These are phyloP conservation scores for Spizellomyces sp. DNA, from an alignment of 192 early-diverging fungal species.

Conservation along the genomic window DNA sequence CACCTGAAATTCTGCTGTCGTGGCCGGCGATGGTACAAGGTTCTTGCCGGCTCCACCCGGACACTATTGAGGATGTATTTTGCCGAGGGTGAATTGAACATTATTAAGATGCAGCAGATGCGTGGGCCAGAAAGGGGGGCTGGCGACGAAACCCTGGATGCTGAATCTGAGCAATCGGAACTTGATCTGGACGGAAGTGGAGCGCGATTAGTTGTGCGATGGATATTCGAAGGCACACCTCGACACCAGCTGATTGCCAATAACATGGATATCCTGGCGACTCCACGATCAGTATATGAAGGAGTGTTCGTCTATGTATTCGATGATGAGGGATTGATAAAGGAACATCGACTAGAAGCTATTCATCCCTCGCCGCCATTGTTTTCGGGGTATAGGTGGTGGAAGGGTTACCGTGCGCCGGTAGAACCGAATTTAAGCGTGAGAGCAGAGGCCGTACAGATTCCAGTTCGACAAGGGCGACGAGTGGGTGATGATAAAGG, in stretches of 20 bases:
- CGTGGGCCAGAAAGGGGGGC: background rate
- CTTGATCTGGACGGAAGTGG: constrained; percentile 8
- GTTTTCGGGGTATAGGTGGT: constrained; percentile 27
- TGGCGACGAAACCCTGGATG: background rate
- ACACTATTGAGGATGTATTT: constrained; percentile 6
- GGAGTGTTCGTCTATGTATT: constrained; percentile 47
- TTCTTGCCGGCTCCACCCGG: constrained; percentile 5
- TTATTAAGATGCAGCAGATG: constrained; percentile 15
- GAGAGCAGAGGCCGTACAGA: background rate
- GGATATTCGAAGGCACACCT: constrained; percentile 50
- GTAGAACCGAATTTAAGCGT: background rate
- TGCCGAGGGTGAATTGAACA: constrained; percentile 9
- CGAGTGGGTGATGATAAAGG: background rate
- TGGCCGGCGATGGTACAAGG: constrained; percentile 17
- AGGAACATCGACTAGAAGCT: constrained; percentile 36
- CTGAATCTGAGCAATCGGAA: background rate
- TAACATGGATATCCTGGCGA: constrained; percentile 6
- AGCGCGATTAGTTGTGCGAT: constrained; percentile 34
- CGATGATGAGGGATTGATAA: constrained; percentile 34
- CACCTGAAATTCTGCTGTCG: constrained; percentile 1
- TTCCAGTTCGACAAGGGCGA: background rate
- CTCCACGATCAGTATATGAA: constrained; percentile 40
- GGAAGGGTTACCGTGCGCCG: background rate
- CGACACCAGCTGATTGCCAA: constrained; percentile 22
- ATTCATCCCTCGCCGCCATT: constrained; percentile 43